Base-by-base conservation (phyloP, 306 rosid genomes). In the Cucurbita ficifolia region DNA sequence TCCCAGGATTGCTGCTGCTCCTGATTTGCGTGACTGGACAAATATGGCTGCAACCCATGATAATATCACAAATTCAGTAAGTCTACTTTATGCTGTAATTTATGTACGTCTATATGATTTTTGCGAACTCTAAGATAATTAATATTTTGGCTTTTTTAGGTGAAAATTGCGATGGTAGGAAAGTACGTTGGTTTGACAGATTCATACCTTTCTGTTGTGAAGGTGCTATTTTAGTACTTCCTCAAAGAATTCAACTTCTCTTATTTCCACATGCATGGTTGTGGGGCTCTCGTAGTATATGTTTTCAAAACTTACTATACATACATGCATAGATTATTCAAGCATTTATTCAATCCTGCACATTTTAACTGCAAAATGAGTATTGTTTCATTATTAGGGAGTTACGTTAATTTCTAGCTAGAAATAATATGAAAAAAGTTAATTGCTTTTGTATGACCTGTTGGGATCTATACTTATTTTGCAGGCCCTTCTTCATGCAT, bases 401-500 rank as follows among this genome's bases (percentile, higher is more conserved):
- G 22, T 49, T 48, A 8, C 1, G 13, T 49, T 49, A 49, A 29
- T 70, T 70, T 70, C 55, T 49, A 49, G 45, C 59, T 49, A 49
- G 9, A 49, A 29, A 49, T 16, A 29, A 29, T 52, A 24, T 8
- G 59, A 7, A 70, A 24, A 16, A 33, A 49, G 14, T 16, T 35
- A 8, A 8, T 42, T 36, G 64, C 43, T 59, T 74, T 48, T 58
- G 59, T 35, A 40, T 29, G 35, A 48, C 24, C 60, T 70, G 45
- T 49, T 49, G 59, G 29, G 24, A 33, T 49, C n/a, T 17, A 50
- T 18, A 7, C 17, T 8, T 29, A 29, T 53, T 76, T 80, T 76
- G 74, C 81, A 94, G 99, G 99, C 99, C 81, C 96, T 94, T 83
- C 87, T 94, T 76, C 99, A 94, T 89, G 99, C 99, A 50, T 89